A percentile compares a stretch with the other conserved stretches of the same genome.
phyloP scores from a whole-genome alignment of 306 rosid genomes.

The Ziziphus jujuba region DNA sequence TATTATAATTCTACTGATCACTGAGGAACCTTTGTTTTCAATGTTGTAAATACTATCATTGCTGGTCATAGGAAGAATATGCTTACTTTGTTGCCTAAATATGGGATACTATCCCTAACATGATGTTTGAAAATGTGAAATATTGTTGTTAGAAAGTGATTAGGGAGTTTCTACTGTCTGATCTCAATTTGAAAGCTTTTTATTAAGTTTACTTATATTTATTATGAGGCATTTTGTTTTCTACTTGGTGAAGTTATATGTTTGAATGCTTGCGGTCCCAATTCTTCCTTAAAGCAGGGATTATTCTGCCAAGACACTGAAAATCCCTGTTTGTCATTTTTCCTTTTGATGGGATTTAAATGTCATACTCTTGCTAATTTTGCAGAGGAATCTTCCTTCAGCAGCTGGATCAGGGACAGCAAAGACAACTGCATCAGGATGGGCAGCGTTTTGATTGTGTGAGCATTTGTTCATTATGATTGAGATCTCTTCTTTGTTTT shows the following conservation, averaged over 20 bases:
- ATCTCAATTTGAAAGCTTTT: not conserved
- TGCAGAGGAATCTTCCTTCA: constrained; percentile 83
- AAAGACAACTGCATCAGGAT: constrained; percentile 73
- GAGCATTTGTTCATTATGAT: constrained; percentile 40
- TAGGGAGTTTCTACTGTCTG: not conserved
- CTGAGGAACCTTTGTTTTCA: too few relatives aligned
- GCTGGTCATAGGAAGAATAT: not conserved
- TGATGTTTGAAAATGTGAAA: not conserved
- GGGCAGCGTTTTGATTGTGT: constrained; percentile 94
- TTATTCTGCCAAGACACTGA: too few relatives aligned
- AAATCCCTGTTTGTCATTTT: not conserved
- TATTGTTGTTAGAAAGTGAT: not conserved
- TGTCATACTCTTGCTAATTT: not conserved
- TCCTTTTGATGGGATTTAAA: too few relatives aligned
- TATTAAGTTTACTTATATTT: not conserved
- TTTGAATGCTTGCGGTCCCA: too few relatives aligned
- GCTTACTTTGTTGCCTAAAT: not conserved
- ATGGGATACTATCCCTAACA: not conserved
- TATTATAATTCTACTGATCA: too few relatives aligned
- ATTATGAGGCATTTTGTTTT: not conserved
- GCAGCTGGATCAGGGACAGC: constrained; percentile 58
- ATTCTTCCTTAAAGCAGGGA: too few relatives aligned
- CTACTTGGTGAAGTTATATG: not conserved
- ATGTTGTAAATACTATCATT: too few relatives aligned
- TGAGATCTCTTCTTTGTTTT: constrained; percentile 41